phyloP scores from a whole-genome alignment of 2,329 filamentous ascomycete genomes.

The Calycina herbarum region DNA sequence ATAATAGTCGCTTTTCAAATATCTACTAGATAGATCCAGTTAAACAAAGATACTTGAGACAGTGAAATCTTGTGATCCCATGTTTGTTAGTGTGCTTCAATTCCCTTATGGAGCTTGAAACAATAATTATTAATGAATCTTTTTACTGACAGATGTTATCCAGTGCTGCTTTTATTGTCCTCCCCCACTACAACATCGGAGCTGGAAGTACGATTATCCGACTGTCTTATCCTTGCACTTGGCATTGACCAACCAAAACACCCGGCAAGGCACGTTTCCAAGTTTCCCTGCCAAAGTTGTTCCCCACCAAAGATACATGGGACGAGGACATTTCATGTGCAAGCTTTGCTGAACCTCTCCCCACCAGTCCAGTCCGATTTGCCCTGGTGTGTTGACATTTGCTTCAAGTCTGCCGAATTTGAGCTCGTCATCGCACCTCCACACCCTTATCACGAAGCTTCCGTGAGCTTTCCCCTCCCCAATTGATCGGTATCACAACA shows the following conservation, averaged over 20 bases:
- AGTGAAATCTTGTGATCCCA: too few species aligned
- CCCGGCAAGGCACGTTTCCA: not conserved
- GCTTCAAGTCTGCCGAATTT: not conserved
- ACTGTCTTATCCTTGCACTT: not conserved
- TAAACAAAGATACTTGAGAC: too few species aligned
- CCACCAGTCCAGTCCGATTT: slow-evolving; percentile 8
- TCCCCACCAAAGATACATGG: not conserved
- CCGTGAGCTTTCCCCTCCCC: not conserved
- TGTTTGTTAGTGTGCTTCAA: not conserved
- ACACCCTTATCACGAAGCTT: not conserved
- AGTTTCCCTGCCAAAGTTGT: not conserved
- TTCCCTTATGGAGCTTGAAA: not conserved
- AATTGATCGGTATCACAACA: not conserved
- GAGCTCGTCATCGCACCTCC: not conserved
- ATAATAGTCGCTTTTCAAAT: too few species aligned
- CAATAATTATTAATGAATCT: not conserved
- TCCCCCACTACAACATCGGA: not conserved
- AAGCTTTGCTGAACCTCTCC: too few species aligned
- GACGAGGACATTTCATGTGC: not conserved
- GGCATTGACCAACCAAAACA: slow-evolving; percentile 4
- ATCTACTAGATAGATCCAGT: too few species aligned
- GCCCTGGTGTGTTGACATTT: not conserved
- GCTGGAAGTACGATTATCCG: not conserved
- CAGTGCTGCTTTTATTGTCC: not conserved
- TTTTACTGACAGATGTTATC: not conserved